Evolutionary conservation across 306 rosid species (phyloP), one percentile per base, ranked within the genome.

Genomic region (Prunus padus): DNA sequence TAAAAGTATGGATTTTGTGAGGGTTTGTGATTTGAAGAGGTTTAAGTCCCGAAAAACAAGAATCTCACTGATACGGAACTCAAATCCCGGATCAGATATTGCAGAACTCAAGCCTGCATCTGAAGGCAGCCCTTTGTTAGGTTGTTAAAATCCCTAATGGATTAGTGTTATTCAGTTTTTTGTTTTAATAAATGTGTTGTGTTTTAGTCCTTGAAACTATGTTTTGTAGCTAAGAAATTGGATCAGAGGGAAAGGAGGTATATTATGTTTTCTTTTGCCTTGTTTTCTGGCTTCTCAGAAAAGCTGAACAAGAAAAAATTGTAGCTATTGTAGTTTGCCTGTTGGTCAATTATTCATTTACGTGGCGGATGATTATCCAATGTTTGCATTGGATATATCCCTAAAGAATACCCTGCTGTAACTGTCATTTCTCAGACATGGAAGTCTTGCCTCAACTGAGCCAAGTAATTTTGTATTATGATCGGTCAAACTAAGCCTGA

Each of bases 31-130:
- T 81, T 22, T 90, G 84, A 88, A 78, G 83, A 87, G 86, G 51
- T 56, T 84, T 9, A 82, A 86, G 68, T 84, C 85, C 55, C 79
- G 70, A 3, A 84, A 89, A 86, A 83, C 82, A 26, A 96, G 79
- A 87, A 83, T 92, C 65, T 88, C 86, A 23, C 76, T 92, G 30
- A 79, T 96, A 64, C 83, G 91, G 76, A 90, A 86, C 81, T 90
- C 97, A 10, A 89, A 85, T 84, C 85, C 88, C 7, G 86, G 92
- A 31, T 83, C 90, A 5, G 99, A 96, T 77, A 84, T 84, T 69
- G 97, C 87, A 23, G 90, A 96, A 80, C 92, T 96, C 72, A 89
- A 90, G 87, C 88, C 91, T 1, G 96, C 99, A 25, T 89, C 96
- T 33, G 89, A 88, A 66, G 92, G 98, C 76, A 96, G 97, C 77